These are phyloP conservation scores for Gnomoniopsis sp. DNA, from an alignment of 2,329 filamentous ascomycete species.

Conservation along the genomic window DNA sequence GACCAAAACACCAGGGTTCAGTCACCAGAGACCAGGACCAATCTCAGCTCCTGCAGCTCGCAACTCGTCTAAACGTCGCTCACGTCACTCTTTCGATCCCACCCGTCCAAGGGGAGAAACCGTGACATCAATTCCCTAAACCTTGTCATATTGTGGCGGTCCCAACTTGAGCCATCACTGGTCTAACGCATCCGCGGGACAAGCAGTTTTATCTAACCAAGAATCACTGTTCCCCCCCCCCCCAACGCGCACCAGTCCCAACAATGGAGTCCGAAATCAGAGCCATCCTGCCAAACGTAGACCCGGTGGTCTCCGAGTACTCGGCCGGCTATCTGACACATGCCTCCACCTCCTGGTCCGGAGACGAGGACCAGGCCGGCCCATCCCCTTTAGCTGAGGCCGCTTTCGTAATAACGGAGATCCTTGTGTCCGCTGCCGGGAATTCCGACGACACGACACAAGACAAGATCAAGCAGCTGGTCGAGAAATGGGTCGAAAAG, in stretches of 20 bases:
- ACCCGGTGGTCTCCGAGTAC: constrained; percentile 86
- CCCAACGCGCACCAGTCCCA: not conserved
- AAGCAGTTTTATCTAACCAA: not conserved
- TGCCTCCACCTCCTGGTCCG: constrained; percentile 78
- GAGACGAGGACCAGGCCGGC: constrained; percentile 63
- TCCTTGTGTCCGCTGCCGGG: constrained; percentile 91
- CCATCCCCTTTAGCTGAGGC: constrained; percentile 80
- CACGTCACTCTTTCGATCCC: not conserved
- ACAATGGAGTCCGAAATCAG: constrained; percentile 85
- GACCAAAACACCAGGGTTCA: no score
- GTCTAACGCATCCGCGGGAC: not conserved
- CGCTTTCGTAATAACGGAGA: constrained; percentile 76
- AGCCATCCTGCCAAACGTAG: constrained; percentile 78
- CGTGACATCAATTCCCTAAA: not conserved
- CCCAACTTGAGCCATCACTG: constrained; percentile 2
- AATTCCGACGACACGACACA: constrained; percentile 70
- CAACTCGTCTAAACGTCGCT: not conserved
- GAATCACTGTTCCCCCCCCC: not conserved
- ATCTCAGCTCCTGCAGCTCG: constrained; percentile 9
- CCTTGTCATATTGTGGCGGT: not conserved
- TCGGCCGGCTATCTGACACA: constrained; percentile 92
- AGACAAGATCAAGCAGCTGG: constrained; percentile 74
- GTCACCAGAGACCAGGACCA: not conserved
- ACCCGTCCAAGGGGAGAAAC: not conserved
- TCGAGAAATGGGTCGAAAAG: constrained; percentile 84